These are phyloP conservation scores for Cyathus striatus DNA, from an alignment of 768 basidiomycete species.

Conservation along the genomic window DNA sequence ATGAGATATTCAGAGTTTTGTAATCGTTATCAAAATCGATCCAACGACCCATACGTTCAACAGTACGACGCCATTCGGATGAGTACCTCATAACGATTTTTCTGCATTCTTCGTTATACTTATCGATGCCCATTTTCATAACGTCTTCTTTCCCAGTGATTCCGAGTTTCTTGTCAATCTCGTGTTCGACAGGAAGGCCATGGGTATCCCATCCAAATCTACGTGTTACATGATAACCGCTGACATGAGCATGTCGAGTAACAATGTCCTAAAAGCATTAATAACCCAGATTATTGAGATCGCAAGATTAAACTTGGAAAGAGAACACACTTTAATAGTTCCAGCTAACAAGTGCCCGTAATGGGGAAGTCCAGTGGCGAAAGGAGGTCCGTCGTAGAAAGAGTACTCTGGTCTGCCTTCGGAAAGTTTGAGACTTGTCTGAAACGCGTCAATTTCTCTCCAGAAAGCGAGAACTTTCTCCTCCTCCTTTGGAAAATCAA, in stretches of 20 bases:
- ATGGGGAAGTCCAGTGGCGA: slow-evolving; percentile 94
- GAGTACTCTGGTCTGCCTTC: slow-evolving; percentile 87
- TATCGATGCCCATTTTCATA: slow-evolving; percentile 91
- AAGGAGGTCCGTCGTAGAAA: slow-evolving; percentile 97
- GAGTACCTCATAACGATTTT: slow-evolving; percentile 97
- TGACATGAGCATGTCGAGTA: slow-evolving; percentile 91
- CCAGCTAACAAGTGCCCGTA: slow-evolving; percentile 93
- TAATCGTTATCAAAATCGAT: slow-evolving; percentile 99
- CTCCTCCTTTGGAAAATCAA: slow-evolving; percentile 86
- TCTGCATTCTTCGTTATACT: slow-evolving; percentile 96
- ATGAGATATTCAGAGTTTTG: slow-evolving; percentile 89
- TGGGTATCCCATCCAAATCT: slow-evolving; percentile 99
- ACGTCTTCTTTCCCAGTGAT: slow-evolving; percentile 95
- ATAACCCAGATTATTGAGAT: slow-evolving; percentile 6
- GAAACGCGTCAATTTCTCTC: slow-evolving; percentile 97
- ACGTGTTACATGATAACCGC: slow-evolving; percentile 87
- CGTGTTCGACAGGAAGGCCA: slow-evolving; percentile 97
- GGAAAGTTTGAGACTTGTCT: slow-evolving; percentile 87
- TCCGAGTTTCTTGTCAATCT: slow-evolving; percentile 94
- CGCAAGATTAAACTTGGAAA: neutral
- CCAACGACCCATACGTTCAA: slow-evolving; percentile 98
- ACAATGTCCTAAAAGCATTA: slow-evolving; percentile 84
- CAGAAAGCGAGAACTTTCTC: slow-evolving; percentile 88
- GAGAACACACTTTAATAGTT: slow-evolving; percentile 74
- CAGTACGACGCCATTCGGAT: slow-evolving; percentile 88